These are phyloP conservation scores for Suhomyces guaymorum DNA, from an alignment of 1,139 yeast species.

Conservation along the genomic window DNA sequence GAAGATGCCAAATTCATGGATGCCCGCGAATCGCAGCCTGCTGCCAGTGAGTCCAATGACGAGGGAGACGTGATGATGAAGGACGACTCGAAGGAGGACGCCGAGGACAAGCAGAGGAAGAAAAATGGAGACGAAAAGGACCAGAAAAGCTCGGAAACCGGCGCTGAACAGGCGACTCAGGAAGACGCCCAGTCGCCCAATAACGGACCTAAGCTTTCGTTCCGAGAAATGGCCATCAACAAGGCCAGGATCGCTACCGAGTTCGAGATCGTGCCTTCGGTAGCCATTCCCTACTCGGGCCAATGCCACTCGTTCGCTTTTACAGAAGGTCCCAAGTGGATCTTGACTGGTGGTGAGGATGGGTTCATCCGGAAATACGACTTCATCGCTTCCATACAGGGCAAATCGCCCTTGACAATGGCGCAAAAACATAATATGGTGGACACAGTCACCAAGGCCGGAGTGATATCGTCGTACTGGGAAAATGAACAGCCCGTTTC, in stretches of 20 bases:
- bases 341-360: constrained; percentile 95
- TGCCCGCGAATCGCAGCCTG: constrained; percentile 11
- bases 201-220: constrained; percentile 17
- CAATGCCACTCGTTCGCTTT: constrained; percentile 77
- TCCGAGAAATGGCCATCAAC: constrained; percentile 40
- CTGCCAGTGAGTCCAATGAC: constrained; percentile 10
- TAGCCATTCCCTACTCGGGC: constrained; percentile 70
- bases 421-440: constrained; percentile 89
- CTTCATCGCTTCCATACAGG: constrained; percentile 80
- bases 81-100: constrained; percentile 17
- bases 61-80: constrained; percentile 8
- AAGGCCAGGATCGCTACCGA: constrained; percentile 49
- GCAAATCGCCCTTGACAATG: constrained; percentile 85
- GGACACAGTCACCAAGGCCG: constrained; percentile 83
- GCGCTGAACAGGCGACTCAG: constrained; percentile 16
- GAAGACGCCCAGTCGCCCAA: constrained; percentile 3
- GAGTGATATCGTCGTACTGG: constrained; percentile 85
- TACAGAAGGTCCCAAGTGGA: constrained; percentile 81
- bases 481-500: constrained; percentile 88
- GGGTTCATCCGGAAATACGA: constrained; percentile 92
- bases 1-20: constrained; percentile 13
- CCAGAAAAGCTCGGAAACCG: constrained; percentile 14
- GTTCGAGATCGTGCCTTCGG: constrained; percentile 65
- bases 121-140: constrained; percentile 13
- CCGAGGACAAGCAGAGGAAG: constrained; percentile 8